Conservation (phyloP, 306 rosid genomes). For the Herpetospermum pedunculosum region DNA sequence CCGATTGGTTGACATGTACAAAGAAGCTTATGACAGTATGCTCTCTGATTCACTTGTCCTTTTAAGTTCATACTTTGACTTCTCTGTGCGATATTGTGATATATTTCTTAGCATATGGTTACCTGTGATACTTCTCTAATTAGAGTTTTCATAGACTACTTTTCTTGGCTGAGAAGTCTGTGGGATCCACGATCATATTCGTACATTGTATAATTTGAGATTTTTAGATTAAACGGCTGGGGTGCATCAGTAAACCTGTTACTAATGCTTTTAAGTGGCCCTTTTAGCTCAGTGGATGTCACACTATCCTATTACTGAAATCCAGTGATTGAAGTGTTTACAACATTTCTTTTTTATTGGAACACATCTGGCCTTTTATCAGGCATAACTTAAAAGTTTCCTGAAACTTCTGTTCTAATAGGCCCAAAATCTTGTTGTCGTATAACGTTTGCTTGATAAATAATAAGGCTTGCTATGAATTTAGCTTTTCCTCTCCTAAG, state of each 20-base stretch:
- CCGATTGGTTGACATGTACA: conserved; percentile 95
- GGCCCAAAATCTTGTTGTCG: background rate
- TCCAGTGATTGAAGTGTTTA: background rate
- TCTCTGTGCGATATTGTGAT: background rate
- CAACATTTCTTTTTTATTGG: background rate
- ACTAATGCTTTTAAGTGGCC: background rate
- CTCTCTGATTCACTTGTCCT: conserved; percentile 11
- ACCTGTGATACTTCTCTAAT: background rate
- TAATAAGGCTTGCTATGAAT: background rate
- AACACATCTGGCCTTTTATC: background rate
- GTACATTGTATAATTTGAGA: background rate
- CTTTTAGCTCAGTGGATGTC: background rate
- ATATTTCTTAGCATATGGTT: background rate
- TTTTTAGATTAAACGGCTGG: background rate
- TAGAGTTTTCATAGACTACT: background rate
- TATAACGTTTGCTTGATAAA: background rate
- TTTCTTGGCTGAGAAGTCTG: background rate
- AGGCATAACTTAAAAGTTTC: background rate
- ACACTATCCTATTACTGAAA: background rate
- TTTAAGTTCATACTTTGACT: background rate
- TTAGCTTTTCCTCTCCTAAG: background rate
- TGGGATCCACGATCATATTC: background rate
- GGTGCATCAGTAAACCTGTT: background rate
- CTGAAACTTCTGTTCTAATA: background rate
- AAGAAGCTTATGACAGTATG: conserved; percentile 93